Evolutionary conservation across 306 rosid genomes (phyloP).

Genomic region (Gastrolobium villosum): DNA sequence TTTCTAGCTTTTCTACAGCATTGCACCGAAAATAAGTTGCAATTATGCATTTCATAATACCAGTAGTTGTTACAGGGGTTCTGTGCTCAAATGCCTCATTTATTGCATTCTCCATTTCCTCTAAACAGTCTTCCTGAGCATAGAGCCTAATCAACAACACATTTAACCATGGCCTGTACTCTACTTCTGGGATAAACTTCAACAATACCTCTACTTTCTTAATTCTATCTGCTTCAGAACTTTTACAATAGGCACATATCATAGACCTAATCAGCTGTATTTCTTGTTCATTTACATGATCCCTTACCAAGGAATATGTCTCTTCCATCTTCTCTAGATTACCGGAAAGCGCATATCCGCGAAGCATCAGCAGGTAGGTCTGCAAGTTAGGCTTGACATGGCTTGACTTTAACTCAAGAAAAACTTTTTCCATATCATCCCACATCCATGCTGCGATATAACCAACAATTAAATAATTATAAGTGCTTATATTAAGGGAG

Average conservation of each 20-base stretch:
- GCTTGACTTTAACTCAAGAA: conserved; percentile 61
- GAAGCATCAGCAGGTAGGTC: conserved; percentile 74
- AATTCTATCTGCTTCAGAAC: conserved; percentile 63
- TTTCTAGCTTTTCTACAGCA: conserved; percentile 68
- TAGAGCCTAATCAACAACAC: conserved; percentile 73
- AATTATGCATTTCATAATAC: conserved; percentile 63
- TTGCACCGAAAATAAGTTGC: conserved; percentile 70
- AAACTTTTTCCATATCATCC: conserved; percentile 75
- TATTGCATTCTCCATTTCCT: conserved; percentile 75
- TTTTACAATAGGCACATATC: conserved; percentile 87
- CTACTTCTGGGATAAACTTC: conserved; percentile 69
- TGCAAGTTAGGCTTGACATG: conserved; percentile 57
- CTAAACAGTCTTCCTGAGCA: conserved; percentile 70
- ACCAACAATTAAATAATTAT: conserved; percentile 77
- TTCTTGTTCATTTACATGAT: conserved; percentile 53
- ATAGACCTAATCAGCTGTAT: conserved; percentile 64
- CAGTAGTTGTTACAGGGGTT: conserved; percentile 42
- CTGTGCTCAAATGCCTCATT: conserved; percentile 76
- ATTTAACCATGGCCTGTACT: conserved; percentile 82
- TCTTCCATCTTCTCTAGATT: conserved; percentile 85
- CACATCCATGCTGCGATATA: conserved; percentile 87
- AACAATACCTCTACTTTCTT: conserved; percentile 62
- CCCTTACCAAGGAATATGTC: conserved; percentile 59
- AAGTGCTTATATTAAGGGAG: conserved; percentile 61
- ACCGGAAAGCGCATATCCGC: conserved; percentile 80